Evolutionary conservation across 2,329 filamentous ascomycete species (phyloP), one percentile per base, ranked within the genome.

Genomic region (Chaetomiaceae sp.): DNA sequence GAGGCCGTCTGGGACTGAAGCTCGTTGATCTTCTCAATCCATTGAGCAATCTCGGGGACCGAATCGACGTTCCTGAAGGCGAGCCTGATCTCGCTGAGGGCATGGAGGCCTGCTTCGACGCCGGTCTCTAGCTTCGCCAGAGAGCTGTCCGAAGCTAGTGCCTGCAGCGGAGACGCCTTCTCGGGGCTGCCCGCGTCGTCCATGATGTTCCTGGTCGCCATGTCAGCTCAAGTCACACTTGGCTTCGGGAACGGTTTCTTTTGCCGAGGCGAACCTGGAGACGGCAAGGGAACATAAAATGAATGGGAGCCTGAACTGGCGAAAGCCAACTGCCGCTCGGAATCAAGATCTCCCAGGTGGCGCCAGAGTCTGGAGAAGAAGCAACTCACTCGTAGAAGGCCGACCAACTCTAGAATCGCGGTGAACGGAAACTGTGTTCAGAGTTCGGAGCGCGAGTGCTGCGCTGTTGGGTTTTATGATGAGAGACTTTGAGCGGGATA

Each of bases 1-100:
- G 66, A 67, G 5, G 63, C 62, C 3, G 71, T 68, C 47, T 72
- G 69, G 3, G 70, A 65, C 25, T 69, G 64, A 0, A 79, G 63
- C 3, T 69, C 68, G 3, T 72, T 65, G 36, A 79, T 74, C 12
- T 31, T 43, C 5, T 54, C 8, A 17, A 59, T 37, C 61, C 64
- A 68, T 20, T 63, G 57, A 6, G 53, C 34, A 15, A 61, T 56
- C 37, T 68, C 60, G 29, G 59, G n/a, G 22, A 58, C 37, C 1
- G 51, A 25, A 17, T 45, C 25, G 1, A 43, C 46, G 5, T 55
- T 51, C 5, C 36, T 43, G 12, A 71, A 52, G 11, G 59, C 56
- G 1, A 17, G 17, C 31, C 60, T 60, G 11, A 69, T 53, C 4
- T 57, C 46, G 1, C 57, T 39, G 0, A 71, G 58, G 5, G 66